phyloP scores from a whole-genome alignment of 257 asterid genomes.

The Solanum corneliomulleri region DNA sequence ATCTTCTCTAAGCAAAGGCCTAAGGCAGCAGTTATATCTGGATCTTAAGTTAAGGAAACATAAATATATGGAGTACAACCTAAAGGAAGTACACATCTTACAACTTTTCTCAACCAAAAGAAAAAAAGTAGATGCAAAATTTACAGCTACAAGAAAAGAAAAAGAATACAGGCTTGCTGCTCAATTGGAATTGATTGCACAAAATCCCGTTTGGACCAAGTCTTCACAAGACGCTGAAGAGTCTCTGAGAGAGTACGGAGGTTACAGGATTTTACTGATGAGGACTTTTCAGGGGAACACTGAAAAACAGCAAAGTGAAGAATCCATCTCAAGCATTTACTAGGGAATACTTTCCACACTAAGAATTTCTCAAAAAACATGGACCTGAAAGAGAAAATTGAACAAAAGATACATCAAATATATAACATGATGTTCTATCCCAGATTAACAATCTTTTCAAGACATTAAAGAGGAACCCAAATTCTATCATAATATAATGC shows the following conservation, averaged over 20 bases:
- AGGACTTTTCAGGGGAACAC: constrained; percentile 43
- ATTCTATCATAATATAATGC: constrained; percentile 1
- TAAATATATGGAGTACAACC: not conserved
- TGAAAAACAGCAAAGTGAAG: constrained; percentile 83
- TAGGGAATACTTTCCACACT: constrained; percentile 90
- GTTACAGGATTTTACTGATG: constrained; percentile 21
- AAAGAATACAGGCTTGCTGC: constrained; percentile 83
- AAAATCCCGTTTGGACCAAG: constrained; percentile 84
- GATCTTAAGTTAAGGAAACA: constrained; percentile 33
- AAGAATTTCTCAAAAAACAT: constrained; percentile 75
- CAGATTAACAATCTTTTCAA: not conserved
- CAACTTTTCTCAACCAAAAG: not conserved
- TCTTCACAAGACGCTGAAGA: constrained; percentile 58
- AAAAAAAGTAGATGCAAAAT: not conserved
- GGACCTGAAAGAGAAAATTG: constrained; percentile 41
- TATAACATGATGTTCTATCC: not conserved
- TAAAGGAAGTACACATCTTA: not conserved
- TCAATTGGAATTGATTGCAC: constrained; percentile 79
- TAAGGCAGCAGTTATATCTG: constrained; percentile 88
- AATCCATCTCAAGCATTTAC: constrained; percentile 85
- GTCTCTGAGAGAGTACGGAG: constrained; percentile 44
- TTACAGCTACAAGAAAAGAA: not conserved
- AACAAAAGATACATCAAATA: not conserved
- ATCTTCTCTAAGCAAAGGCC: constrained; percentile 96
- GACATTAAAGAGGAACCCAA: not conserved